Base-by-base conservation (phyloP, 2,329 filamentous ascomycete species). In the Pestalotiopsis sp. region DNA sequence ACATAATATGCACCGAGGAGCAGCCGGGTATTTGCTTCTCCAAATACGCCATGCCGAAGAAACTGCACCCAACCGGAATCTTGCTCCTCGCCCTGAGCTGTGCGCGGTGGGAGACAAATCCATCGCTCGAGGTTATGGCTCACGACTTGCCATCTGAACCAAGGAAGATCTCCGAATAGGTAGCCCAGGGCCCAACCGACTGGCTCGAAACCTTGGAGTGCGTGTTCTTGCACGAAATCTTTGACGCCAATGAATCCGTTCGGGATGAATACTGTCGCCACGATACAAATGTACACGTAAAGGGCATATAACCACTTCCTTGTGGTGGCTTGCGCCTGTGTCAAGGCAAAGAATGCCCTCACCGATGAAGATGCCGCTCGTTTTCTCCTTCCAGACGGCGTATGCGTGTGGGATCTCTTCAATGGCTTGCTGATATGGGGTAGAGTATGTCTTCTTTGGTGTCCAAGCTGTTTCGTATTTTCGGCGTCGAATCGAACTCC, bases 151-250 rank as follows among this genome's bases (percentile, higher is more conserved):
- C 92, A 90, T 27, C 94, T 87, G 73, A 98, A 89, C 75, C 84
- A 86, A 0, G 88, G 86, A 12, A 95, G 77, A 73, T 97, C 92
- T 13, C 95, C 95, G 70, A 98, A 88, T 2, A 98, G 82, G 79
- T 99, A 99, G 2, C 93, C 92, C 12, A 98, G 80, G 0, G 94
- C 95, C 96, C 96, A 99, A 2, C 95, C 93, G 59, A 99, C 88
- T 0, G 96, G 94, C 74, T 99, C 96, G 65, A 90, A 83, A 17
- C 89, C 90, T 41, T 86, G 76, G 1, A 99, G 84, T 14, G 94
- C 94, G 70, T 87, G 84, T 58, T 82, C 80, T 52, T 86, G 82
- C 64, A 98, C 89, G 73, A 93, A 92, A 2, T 84, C 83, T 66
- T 94, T 88, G 36, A 98, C 86, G 0, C 90, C 92, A 3, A 90